Evolutionary conservation across 495 filamentous ascomycete genomes (phyloP).

Genomic region (Lasiosphaeria miniovina): DNA sequence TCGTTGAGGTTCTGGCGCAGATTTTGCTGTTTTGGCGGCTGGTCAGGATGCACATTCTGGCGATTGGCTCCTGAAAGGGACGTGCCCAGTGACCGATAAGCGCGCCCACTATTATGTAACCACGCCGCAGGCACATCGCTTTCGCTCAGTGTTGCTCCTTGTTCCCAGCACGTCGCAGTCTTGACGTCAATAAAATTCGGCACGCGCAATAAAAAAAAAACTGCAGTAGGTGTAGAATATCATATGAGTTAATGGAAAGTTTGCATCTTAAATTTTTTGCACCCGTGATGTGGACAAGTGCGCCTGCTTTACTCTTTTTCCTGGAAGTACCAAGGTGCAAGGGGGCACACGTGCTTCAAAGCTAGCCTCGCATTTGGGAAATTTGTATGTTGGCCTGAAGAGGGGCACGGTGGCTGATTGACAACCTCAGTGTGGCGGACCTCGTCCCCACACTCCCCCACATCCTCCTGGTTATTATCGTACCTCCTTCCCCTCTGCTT

Average conservation of each 20-base stretch:
- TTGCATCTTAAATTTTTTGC: no score
- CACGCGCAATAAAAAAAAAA: no score
- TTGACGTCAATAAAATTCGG: no score
- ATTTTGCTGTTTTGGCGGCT: slow-evolving; percentile 42
- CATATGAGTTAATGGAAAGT: no score
- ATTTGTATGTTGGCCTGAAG: neutral
- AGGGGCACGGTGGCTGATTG: neutral
- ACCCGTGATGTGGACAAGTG: no score
- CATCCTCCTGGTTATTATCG: slow-evolving; percentile 6
- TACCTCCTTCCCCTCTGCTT: slow-evolving; percentile 6
- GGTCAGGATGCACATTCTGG: slow-evolving; percentile 22
- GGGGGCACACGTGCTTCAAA: no score
- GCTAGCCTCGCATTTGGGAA: no score
- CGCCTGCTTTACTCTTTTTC: no score
- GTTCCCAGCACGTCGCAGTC: neutral
- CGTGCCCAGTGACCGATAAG: slow-evolving; percentile 20
- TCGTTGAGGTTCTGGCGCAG: slow-evolving; percentile 57
- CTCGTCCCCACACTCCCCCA: slow-evolving; percentile 5
- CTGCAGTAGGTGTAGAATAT: no score
- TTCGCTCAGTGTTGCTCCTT: neutral
- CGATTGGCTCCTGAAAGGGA: slow-evolving; percentile 31
- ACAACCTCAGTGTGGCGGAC: neutral
- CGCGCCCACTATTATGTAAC: slow-evolving; percentile 24
- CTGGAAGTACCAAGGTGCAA: no score
- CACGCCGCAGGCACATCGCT: neutral